These are phyloP conservation scores for Xylaria sp. DNA, from an alignment of 2,329 filamentous ascomycete genomes.

Conservation along the genomic window DNA sequence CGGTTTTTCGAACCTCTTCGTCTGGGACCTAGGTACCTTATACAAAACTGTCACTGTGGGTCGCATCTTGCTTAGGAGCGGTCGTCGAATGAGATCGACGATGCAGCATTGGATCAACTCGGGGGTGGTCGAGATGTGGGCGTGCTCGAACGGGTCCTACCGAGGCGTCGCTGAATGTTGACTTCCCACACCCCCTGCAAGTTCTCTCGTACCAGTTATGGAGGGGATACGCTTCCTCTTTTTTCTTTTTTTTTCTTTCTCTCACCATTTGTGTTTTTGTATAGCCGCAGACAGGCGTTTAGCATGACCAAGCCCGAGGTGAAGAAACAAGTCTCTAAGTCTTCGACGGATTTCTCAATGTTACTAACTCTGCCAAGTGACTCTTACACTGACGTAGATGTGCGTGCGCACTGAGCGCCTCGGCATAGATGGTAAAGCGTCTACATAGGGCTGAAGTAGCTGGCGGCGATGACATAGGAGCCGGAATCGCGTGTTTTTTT, in stretches of 20 bases:
- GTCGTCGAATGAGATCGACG: slow-evolving; percentile 29
- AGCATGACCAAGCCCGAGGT: neutral
- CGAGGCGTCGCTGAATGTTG: slow-evolving; percentile 17
- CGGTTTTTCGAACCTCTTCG: slow-evolving; percentile 3
- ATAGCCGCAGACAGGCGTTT: neutral
- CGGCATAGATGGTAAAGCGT: neutral
- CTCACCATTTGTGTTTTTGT: neutral
- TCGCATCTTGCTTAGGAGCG: slow-evolving; percentile 18
- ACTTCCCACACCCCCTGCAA: slow-evolving; percentile 21
- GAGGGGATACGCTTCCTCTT: neutral
- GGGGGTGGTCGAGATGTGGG: slow-evolving; percentile 25
- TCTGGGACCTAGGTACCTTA: slow-evolving; percentile 23
- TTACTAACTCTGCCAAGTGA: neutral
- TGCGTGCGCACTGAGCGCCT: neutral
- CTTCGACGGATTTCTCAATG: slow-evolving; percentile 2
- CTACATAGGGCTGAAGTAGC: slow-evolving; percentile 6
- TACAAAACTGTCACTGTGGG: slow-evolving; percentile 31
- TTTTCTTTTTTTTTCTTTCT: neutral
- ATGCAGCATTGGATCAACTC: slow-evolving; percentile 25
- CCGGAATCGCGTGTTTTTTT: neutral
- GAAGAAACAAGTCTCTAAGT: too few relatives aligned
- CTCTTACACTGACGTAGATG: neutral
- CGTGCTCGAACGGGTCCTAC: slow-evolving; percentile 23
- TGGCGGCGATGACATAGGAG: slow-evolving; percentile 13
- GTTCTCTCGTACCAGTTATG: slow-evolving; percentile 10